A percentile compares a stretch with the other conserved stretches of the same genome.
Conservation (phyloP, 805 yeast species). For the Candida taoyuanica region DNA sequence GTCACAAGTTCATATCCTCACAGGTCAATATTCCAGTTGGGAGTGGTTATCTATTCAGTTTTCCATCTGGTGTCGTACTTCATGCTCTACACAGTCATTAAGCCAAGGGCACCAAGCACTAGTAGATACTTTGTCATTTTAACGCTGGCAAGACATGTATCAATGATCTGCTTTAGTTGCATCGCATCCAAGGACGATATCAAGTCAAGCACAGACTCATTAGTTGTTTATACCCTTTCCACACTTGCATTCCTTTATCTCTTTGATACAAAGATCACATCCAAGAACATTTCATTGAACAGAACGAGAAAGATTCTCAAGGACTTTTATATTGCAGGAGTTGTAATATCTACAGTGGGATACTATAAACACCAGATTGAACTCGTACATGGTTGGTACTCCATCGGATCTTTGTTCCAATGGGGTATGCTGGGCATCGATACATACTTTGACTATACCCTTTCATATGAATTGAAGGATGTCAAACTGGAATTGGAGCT, state of each 20-base stretch:
- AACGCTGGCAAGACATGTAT: neutral
- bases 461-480: conserved; percentile 4
- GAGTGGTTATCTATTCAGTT: neutral
- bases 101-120: conserved; percentile 1
- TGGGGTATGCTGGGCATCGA: conserved; percentile 7
- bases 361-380: conserved; percentile 11
- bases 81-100: neutral
- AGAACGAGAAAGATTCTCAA: conserved; percentile 5
- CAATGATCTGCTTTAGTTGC: conserved; percentile 7
- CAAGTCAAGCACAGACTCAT: conserved; percentile 1
- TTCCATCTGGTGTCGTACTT: neutral
- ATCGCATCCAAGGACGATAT: conserved; percentile 3
- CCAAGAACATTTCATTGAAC: conserved; percentile 4
- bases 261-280: conserved; percentile 4
- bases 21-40: conserved; percentile 4
- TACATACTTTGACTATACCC: conserved; percentile 3
- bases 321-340: conserved; percentile 1
- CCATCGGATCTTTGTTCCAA: conserved; percentile 7
- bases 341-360: neutral
- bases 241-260: conserved; percentile 3
- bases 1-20: conserved; percentile 4
- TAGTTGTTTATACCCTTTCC: conserved; percentile 3
- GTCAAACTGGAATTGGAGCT: conserved; percentile 1
- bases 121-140: neutral
- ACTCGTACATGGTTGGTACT: conserved; percentile 6